phyloP scores from a whole-genome alignment of 169 alveolate species.

The Plasmodium relictum region DNA sequence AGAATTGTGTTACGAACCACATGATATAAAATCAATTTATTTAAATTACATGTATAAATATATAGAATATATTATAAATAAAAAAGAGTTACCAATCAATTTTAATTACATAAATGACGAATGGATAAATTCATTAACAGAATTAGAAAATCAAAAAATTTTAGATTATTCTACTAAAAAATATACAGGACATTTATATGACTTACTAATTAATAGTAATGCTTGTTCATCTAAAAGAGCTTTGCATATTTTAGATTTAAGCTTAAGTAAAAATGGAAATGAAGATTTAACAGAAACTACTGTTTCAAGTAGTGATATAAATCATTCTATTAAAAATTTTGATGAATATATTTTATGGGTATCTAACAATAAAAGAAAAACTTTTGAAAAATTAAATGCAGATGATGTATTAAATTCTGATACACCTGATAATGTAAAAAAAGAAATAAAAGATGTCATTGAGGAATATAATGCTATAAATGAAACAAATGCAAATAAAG shows the following conservation, averaged over 20 bases:
- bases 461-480: constrained; percentile 38
- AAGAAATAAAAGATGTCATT: constrained; percentile 44
- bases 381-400: constrained; percentile 21
- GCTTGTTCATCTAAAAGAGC: constrained; percentile 76
- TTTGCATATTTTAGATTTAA: constrained; percentile 22
- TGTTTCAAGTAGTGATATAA: constrained; percentile 60
- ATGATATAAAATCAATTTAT: constrained; percentile 48
- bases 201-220: constrained; percentile 69
- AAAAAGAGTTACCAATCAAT: constrained; percentile 57
- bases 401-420: constrained; percentile 14
- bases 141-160: constrained; percentile 74
- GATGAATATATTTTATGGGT: constrained; percentile 72
- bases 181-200: constrained; percentile 61
- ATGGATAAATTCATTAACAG: constrained; percentile 66
- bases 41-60: constrained; percentile 70
- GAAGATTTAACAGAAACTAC: constrained; percentile 42
- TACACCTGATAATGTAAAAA: constrained; percentile 17
- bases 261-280: constrained; percentile 46
- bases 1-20: constrained; percentile 46
- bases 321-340: constrained; percentile 55
- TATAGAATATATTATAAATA: constrained; percentile 46
- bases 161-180: constrained; percentile 55
- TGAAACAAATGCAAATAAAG: constrained; percentile 19
- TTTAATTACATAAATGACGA: constrained; percentile 61
- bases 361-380: constrained; percentile 52